Conservation (phyloP, 306 rosid genomes). For the Vigna angularis region DNA sequence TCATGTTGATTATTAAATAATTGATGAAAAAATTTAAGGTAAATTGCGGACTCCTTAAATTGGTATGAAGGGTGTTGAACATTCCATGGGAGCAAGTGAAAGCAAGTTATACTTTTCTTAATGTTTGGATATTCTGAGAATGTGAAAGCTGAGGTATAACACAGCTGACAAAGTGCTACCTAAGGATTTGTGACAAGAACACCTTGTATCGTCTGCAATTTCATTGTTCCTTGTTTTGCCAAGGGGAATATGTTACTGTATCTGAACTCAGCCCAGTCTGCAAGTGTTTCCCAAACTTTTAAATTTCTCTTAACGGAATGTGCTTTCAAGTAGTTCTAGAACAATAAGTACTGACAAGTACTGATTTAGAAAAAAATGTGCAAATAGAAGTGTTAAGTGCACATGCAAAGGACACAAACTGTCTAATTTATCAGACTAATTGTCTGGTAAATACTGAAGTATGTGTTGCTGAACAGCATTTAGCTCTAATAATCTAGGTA, state of each 20-base stretch:
- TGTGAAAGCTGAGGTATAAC: neutral
- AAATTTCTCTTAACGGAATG: neutral
- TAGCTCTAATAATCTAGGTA: conserved; percentile 4
- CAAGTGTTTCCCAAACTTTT: neutral
- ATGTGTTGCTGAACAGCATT: neutral
- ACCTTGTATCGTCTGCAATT: neutral
- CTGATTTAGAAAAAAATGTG: neutral
- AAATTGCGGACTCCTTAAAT: conserved; percentile 7
- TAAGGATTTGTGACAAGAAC: conserved; percentile 13
- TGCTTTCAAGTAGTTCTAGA: conserved; percentile 12
- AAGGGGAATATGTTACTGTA: neutral
- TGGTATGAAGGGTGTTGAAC: conserved; percentile 25
- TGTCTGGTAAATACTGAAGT: conserved; percentile 8
- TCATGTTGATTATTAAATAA: neutral
- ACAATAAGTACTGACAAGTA: neutral
- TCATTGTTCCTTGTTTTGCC: neutral
- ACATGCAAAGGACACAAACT: neutral
- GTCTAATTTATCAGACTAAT: conserved; percentile 2
- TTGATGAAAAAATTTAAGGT: neutral
- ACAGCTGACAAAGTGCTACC: neutral
- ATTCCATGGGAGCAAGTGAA: conserved; percentile 5
- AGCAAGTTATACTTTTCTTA: neutral
- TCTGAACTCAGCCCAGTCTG: conserved; percentile 1
- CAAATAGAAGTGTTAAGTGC: neutral
- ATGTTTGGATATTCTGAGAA: conserved; percentile 4